A percentile compares a stretch with the other conserved stretches of the same genome.
Evolutionary conservation across 2,329 filamentous ascomycete genomes (phyloP).

Genomic region (Chaetoscypha palmicola): DNA sequence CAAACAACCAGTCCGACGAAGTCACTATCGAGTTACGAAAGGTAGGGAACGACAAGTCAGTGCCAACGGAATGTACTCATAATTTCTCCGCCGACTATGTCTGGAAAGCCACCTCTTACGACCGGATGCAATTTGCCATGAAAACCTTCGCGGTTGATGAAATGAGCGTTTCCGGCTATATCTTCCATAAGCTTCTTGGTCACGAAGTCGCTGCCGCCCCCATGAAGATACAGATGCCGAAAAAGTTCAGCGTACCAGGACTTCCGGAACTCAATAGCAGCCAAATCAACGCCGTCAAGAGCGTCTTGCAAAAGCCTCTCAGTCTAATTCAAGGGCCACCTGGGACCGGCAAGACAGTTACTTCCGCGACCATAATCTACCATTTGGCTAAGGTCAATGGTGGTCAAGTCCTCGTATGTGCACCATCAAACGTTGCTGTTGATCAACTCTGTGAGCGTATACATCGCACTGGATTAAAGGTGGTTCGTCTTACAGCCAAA

Average conservation of each 20-base stretch:
- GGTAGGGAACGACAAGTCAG: slow-evolving; percentile 90
- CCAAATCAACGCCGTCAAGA: slow-evolving; percentile 94
- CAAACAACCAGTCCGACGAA: slow-evolving; percentile 97
- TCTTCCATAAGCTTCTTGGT: slow-evolving; percentile 93
- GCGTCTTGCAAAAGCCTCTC: slow-evolving; percentile 84
- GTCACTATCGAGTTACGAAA: slow-evolving; percentile 92
- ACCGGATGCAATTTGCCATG: slow-evolving; percentile 98
- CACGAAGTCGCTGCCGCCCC: slow-evolving; percentile 91
- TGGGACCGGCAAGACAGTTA: slow-evolving; percentile 97
- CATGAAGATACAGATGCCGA: slow-evolving; percentile 91
- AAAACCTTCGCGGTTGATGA: slow-evolving; percentile 98
- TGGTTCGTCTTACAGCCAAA: slow-evolving; percentile 96
- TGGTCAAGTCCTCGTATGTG: slow-evolving; percentile 91
- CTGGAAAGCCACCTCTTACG: slow-evolving; percentile 98
- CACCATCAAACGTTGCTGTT: slow-evolving; percentile 95
- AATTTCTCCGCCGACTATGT: slow-evolving; percentile 99
- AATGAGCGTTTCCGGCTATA: slow-evolving; percentile 96
- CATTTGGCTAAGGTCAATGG: slow-evolving; percentile 93
- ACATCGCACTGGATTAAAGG: slow-evolving; percentile 89
- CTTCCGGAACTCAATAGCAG: slow-evolving; percentile 92
- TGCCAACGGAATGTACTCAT: slow-evolving; percentile 92
- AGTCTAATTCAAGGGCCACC: slow-evolving; percentile 96
- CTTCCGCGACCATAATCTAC: slow-evolving; percentile 97
- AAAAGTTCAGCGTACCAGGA: slow-evolving; percentile 93
- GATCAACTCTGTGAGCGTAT: slow-evolving; percentile 98